These are phyloP conservation scores for Astragalus glycyphyllos DNA, from an alignment of 306 rosid species.

Conservation along the genomic window DNA sequence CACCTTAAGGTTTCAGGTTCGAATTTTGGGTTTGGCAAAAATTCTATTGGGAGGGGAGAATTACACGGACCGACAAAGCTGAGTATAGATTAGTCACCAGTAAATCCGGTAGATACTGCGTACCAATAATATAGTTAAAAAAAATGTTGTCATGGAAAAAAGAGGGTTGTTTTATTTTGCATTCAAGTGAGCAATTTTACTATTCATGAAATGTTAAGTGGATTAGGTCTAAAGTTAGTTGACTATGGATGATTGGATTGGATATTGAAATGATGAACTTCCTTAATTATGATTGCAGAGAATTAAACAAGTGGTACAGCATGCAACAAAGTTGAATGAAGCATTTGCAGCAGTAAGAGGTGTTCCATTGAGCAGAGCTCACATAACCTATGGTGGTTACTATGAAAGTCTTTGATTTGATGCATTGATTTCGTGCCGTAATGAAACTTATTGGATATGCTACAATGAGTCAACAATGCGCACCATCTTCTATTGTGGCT, in stretches of 20 bases:
- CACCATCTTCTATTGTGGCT: not conserved
- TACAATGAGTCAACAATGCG: slow-evolving; percentile 1
- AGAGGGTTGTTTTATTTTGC: not conserved
- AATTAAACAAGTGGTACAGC: slow-evolving; percentile 61
- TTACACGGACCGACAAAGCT: too few species aligned
- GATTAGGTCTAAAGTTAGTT: slow-evolving; percentile 10
- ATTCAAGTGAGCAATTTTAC: slow-evolving; percentile 14
- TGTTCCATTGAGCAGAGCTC: slow-evolving; percentile 66
- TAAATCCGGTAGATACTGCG: too few species aligned
- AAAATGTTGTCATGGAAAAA: not conserved
- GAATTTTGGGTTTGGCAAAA: too few species aligned
- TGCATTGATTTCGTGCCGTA: slow-evolving; percentile 8
- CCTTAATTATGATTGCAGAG: slow-evolving; percentile 54
- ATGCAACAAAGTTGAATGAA: slow-evolving; percentile 67
- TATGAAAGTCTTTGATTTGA: slow-evolving; percentile 49
- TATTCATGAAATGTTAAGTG: slow-evolving; percentile 17
- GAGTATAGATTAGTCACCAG: too few species aligned
- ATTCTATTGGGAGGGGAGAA: too few species aligned
- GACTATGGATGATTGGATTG: slow-evolving; percentile 11
- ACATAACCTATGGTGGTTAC: slow-evolving; percentile 69
- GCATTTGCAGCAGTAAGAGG: slow-evolving; percentile 68
- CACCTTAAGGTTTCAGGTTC: too few species aligned
- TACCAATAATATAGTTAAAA: too few species aligned
- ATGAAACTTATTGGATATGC: not conserved
- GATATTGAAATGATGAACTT: slow-evolving; percentile 6